These are phyloP conservation scores for Thielaviopsis euricoi DNA, from an alignment of 2,329 filamentous ascomycete genomes.

Conservation along the genomic window DNA sequence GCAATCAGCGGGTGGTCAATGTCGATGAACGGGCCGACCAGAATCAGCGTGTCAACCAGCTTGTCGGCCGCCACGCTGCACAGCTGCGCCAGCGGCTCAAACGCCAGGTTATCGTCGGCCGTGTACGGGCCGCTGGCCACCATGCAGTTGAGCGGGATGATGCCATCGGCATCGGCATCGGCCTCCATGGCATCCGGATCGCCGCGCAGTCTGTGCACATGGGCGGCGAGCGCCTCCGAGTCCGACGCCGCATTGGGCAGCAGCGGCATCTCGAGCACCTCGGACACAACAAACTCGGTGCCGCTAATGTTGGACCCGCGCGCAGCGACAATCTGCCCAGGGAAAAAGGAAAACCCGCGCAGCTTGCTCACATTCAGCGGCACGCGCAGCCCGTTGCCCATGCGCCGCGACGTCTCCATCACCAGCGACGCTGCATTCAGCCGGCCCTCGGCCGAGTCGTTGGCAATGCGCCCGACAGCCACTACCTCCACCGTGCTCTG, in stretches of 20 bases:
- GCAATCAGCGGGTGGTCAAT: constrained; percentile 79
- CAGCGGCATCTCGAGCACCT: constrained; percentile 59
- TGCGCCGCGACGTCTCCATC: constrained; percentile 71
- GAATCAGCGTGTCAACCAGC: constrained; percentile 61
- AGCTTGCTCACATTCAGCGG: constrained; percentile 61
- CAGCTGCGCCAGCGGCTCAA: constrained; percentile 68
- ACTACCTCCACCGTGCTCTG: constrained; percentile 78
- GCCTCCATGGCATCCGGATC: constrained; percentile 46
- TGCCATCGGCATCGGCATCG: constrained; percentile 29
- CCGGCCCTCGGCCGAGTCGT: constrained; percentile 70
- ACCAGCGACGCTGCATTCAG: constrained; percentile 74
- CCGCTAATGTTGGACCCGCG: constrained; percentile 77
- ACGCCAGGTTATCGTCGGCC: constrained; percentile 79
- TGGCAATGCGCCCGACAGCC: constrained; percentile 81
- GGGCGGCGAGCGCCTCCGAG: constrained; percentile 44
- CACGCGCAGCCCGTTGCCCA: constrained; percentile 66
- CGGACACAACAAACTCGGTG: constrained; percentile 61
- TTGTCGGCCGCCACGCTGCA: constrained; percentile 60
- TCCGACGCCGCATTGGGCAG: constrained; percentile 59
- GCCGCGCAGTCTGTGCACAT: constrained; percentile 52
- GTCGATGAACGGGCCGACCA: constrained; percentile 81
- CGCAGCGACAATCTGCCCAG: constrained; percentile 82
- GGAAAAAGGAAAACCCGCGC: constrained; percentile 66
- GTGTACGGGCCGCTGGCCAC: constrained; percentile 82
- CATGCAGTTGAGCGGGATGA: constrained; percentile 57